Base-by-base conservation (phyloP, 441 rosid species). In the Metrosideros polymorpha region DNA sequence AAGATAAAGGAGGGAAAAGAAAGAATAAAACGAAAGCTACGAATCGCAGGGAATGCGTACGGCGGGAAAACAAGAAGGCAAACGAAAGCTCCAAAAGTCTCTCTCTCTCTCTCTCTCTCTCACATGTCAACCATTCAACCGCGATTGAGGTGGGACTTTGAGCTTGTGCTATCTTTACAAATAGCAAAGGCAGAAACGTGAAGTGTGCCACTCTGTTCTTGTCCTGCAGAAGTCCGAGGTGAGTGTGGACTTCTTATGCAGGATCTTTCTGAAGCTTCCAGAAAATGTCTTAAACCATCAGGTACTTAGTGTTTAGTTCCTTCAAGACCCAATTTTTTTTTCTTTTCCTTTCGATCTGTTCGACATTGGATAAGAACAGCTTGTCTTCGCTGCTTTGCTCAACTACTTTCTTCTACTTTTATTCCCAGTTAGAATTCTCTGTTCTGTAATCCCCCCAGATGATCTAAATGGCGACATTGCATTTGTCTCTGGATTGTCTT, bases 11-110 rank as follows among this genome's bases (percentile, higher is more conserved):
- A 71, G n/a, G n/a, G n/a, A n/a, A n/a, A n/a, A n/a, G n/a, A n/a
- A n/a, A n/a, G n/a, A n/a, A n/a, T n/a, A 35, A 66, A 39, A 71
- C 14, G 47, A 71, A 39, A 71, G 47, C 49, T 22, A 39, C n/a
- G n/a, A n/a, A n/a, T n/a, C n/a, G n/a, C n/a, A n/a, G n/a, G n/a
- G n/a, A 50, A 89, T 86, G 92, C 91, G 87, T 88, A 86, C 92
- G 93, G 93, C 91, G 88, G 92, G 89, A 86, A 89, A 88, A 82
- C 35, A 86, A 66, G 19, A 45, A 85, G 88, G 59, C 82, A 25
- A 82, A 88, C 9, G 50, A 87, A 87, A 89, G 83, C 82, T n/a
- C 84, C 57, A 57, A 88, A 89, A 83, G 86, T 87, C 82, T 8
- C 79, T 12, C 47, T 42, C 35, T 24, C 76, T 39, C 76, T 54